These are phyloP conservation scores for Metschnikowia chrysomelidarum DNA, from an alignment of 805 yeast genomes.

Conservation along the genomic window DNA sequence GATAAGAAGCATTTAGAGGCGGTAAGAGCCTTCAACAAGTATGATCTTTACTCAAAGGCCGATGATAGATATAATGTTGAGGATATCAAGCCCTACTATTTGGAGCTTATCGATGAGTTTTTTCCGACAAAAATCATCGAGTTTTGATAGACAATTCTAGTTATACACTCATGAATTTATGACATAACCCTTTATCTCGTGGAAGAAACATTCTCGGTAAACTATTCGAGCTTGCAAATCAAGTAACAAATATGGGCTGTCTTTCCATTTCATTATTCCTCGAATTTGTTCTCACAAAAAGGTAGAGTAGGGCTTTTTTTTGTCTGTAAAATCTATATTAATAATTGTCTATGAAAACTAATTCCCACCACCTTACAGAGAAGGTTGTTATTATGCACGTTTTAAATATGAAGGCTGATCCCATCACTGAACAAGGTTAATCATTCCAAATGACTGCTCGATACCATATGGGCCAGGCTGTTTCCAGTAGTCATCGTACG, in stretches of 20 bases:
- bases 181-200: too few relatives aligned
- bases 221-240: too few relatives aligned
- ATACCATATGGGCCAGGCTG: constrained; percentile 77
- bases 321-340: too few relatives aligned
- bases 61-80: constrained; percentile 49
- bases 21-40: constrained; percentile 64
- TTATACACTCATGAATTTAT: neutral
- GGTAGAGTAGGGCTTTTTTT: too few relatives aligned
- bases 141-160: constrained; percentile 38
- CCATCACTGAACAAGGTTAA: constrained; percentile 32
- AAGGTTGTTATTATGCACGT: too few relatives aligned
- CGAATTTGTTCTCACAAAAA: too few relatives aligned
- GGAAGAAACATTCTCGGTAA: too few relatives aligned
- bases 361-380: too few relatives aligned
- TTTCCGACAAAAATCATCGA: constrained; percentile 58
- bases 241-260: too few relatives aligned
- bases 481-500: constrained; percentile 88
- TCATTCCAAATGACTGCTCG: constrained; percentile 83
- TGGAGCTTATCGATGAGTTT: constrained; percentile 63
- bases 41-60: constrained; percentile 64
- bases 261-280: too few relatives aligned
- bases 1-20: constrained; percentile 61
- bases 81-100: constrained; percentile 54
- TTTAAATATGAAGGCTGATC: neutral
- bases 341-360: too few relatives aligned